Evolutionary conservation across 2,329 filamentous ascomycete genomes (phyloP), one percentile per base, ranked within the genome.

Genomic region (Trichoderma guizhouense): DNA sequence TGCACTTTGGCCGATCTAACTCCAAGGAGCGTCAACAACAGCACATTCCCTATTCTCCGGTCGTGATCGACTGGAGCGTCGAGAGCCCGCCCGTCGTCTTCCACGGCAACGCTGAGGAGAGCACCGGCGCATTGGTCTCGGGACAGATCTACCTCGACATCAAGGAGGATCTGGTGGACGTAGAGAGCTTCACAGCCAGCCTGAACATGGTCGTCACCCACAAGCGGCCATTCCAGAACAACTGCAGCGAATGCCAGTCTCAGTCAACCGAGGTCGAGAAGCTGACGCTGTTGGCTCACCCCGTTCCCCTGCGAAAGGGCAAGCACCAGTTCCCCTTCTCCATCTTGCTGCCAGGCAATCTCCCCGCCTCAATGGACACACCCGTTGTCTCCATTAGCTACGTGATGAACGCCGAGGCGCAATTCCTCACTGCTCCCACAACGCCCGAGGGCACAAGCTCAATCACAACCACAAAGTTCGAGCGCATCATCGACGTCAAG

Each of bases 41-140:
- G 11, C 74, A 75, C n/a, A 74, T 80, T 12, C 21, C 57, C 15
- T 69, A 68, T 24, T 58, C 71, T 2, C 82, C 83, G 71, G 84
- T 85, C 11, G 76, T 82, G 1, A 78, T 90, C 21, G 81, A 85
- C 72, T 89, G 86, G 84, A 85, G 83, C 76, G 92, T 98, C 74
- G 95, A 98, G 84, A 97, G 93, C 14, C 94, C 94, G 1, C 95
- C 95, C 3, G 86, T 95, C 21, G 89, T 98, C 60, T 91, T 97
- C 82, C 93, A 96, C 78, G 94, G 94, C 74, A 85, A 87, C 28
- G 86, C 93, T 1, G 87, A 90, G 73, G 87, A 88, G 75, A 97
- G 94, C 76, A 92, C 91, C 3, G 95, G 95, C 71, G 94, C 94
- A 7, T 85, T 98, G 72, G 88, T 98, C 65, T 97, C 94, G 1